These are phyloP conservation scores for Penicillium glabrum DNA, from an alignment of 2,329 filamentous ascomycete genomes.

Conservation along the genomic window DNA sequence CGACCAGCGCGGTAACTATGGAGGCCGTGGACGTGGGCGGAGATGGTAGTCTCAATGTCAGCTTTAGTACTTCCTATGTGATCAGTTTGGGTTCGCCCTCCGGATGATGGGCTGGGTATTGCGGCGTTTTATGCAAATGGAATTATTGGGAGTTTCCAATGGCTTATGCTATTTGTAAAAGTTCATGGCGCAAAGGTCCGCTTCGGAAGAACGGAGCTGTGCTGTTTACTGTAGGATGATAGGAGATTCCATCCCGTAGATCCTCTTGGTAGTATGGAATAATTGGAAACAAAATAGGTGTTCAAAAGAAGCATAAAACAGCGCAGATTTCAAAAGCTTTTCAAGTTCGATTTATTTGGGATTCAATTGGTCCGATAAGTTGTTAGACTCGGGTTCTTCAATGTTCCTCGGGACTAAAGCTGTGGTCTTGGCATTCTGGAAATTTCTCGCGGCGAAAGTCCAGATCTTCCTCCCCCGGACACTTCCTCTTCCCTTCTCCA, in stretches of 20 bases:
- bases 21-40: conserved; percentile 40
- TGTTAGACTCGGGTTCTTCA: conserved; percentile 11
- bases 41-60: conserved; percentile 33
- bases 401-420: conserved; percentile 33
- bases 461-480: conserved; percentile 35
- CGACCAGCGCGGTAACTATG: conserved; percentile 40
- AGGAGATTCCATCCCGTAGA: background rate
- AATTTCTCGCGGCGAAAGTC: conserved; percentile 40
- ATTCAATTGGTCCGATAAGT: background rate
- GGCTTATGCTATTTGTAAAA: background rate
- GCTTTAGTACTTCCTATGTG: conserved; percentile 9
- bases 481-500: conserved; percentile 31
- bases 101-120: conserved; percentile 10
- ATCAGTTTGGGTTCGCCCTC: background rate
- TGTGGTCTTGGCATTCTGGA: conserved; percentile 46
- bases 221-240: background rate
- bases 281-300: background rate
- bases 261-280: background rate
- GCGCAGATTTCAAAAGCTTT: background rate
- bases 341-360: background rate
- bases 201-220: conserved; percentile 6
- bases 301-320: background rate
- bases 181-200: background rate
- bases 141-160: background rate
- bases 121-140: conserved; percentile 21